These are phyloP conservation scores for Fennellomyces sp. DNA, from an alignment of 371 early-diverging fungal species.

Conservation along the genomic window DNA sequence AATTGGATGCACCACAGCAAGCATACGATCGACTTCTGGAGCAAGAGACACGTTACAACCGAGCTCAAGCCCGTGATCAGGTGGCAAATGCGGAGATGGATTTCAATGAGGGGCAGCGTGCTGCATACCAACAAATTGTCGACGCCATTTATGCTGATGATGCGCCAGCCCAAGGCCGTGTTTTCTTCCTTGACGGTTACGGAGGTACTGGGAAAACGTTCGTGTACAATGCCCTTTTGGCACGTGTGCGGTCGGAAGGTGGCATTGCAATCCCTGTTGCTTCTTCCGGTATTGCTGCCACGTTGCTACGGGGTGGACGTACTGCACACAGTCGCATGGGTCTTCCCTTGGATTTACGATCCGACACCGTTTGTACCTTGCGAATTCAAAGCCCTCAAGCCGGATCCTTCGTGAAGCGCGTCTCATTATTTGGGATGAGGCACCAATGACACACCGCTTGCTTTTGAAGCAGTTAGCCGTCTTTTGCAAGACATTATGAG, in stretches of 20 bases:
- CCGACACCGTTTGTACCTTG: constrained; percentile 2
- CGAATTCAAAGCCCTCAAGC: constrained; percentile 6
- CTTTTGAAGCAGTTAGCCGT: constrained; percentile 26
- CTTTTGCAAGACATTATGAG: constrained; percentile 22
- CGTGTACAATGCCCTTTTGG: constrained; percentile 19
- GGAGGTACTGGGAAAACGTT: constrained; percentile 21
- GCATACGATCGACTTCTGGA: too few relatives aligned
- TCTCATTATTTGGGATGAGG: constrained; percentile 21
- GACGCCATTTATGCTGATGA: constrained; percentile 4
- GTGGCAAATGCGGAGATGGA: too few relatives aligned
- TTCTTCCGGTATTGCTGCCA: constrained; percentile 11
- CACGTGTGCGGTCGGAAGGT: background rate
- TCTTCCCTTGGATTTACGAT: too few relatives aligned
- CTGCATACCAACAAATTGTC: too few relatives aligned
- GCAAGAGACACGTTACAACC: too few relatives aligned
- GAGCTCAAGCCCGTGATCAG: too few relatives aligned
- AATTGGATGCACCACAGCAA: too few relatives aligned
- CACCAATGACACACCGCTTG: constrained; percentile 7
- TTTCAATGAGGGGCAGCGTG: constrained; percentile 5
- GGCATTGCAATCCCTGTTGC: constrained; percentile 17
- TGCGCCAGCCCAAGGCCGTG: background rate
- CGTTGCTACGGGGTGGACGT: constrained; percentile 3
- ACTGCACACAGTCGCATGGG: constrained; percentile 8
- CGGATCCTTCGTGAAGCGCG: background rate
- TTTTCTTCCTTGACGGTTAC: constrained; percentile 22